Evolutionary conservation across 2,329 filamentous ascomycete genomes (phyloP).

Genomic region (Torrubiella hemipterigena): DNA sequence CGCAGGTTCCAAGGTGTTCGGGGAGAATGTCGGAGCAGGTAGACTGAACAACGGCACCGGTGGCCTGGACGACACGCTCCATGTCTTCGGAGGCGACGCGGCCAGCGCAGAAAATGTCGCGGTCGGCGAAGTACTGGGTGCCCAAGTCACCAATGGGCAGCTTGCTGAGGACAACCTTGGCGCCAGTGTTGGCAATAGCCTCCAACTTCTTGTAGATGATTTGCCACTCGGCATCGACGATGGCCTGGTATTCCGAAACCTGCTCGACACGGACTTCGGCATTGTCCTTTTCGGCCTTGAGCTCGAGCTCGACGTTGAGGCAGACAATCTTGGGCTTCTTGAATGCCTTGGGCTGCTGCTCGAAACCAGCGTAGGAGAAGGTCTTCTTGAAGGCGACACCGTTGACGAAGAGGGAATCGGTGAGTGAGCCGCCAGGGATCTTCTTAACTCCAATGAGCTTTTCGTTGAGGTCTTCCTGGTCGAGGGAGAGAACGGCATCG

Average conservation of each 20-base stretch:
- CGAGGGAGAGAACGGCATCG: constrained; percentile 85
- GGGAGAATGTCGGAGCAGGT: constrained; percentile 91
- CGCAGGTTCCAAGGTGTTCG: constrained; percentile 85
- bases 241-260: constrained; percentile 97
- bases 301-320: constrained; percentile 92
- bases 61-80: constrained; percentile 91
- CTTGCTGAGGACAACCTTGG: constrained; percentile 95
- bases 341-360: constrained; percentile 97
- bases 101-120: constrained; percentile 95
- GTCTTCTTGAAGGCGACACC: constrained; percentile 99
- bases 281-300: constrained; percentile 99
- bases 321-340: constrained; percentile 92
- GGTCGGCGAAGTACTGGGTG: constrained; percentile 95
- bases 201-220: constrained; percentile 99
- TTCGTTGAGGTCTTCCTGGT: constrained; percentile 95
- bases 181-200: constrained; percentile 82
- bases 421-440: constrained; percentile 88
- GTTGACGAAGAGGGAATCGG: constrained; percentile 93
- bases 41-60: constrained; percentile 82
- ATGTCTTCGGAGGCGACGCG: constrained; percentile 86
- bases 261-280: constrained; percentile 96
- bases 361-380: constrained; percentile 96
- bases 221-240: constrained; percentile 98
- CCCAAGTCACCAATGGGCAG: constrained; percentile 94
- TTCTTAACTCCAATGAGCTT: constrained; percentile 98